Base-by-base conservation (phyloP, 2,329 filamentous ascomycete genomes). In the Fusarium newnesense region DNA sequence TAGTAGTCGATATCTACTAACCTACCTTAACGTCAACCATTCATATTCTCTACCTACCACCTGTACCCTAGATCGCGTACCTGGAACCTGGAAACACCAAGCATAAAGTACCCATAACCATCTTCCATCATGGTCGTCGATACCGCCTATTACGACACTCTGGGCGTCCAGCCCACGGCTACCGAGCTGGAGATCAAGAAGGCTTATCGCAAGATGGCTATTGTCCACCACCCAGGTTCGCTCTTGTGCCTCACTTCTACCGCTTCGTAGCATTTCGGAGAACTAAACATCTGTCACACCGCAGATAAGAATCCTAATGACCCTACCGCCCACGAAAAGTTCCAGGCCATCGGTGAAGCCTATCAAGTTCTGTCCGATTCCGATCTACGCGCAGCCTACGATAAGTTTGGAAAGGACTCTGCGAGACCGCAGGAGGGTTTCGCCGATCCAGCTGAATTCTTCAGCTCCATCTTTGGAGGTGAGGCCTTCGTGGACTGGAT, bases 231-330 rank as follows among this genome's bases (percentile, higher is more conserved):
- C 83, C 94, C 94, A 73, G 93, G 93, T 94, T 85, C 76, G 85
- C 46, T 39, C 58, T 50, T 46, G 28, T 34, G 24, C 62, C 59
- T 19, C 49, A 34, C 8, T 46, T 37, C 63, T 26, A 43, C 16
- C 46, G 21, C 44, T 62, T 67, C 19, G 13, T 60, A 30, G 19
- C 18, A 36, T 47, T 30, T 24, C 26, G 32, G 36, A 24, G 30
- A 44, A 57, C 65, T 72, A 37, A 76, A 44, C 44, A 12, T 57
- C 44, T 42, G 42, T 64, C 76, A 66, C 68, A 61, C 59, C 60
- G 28, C 80, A 94, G 96, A 99, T 86, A 99, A 99, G 87, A 99
- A 99, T 84, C 96, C 96, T 65, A 94, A 95, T 79, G 96, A 99
- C 81, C 95, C 96, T 75, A 94, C 93, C 30, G 96, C 96, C 42